Base-by-base conservation (phyloP, 441 rosid species). In the Breynia disticha region DNA sequence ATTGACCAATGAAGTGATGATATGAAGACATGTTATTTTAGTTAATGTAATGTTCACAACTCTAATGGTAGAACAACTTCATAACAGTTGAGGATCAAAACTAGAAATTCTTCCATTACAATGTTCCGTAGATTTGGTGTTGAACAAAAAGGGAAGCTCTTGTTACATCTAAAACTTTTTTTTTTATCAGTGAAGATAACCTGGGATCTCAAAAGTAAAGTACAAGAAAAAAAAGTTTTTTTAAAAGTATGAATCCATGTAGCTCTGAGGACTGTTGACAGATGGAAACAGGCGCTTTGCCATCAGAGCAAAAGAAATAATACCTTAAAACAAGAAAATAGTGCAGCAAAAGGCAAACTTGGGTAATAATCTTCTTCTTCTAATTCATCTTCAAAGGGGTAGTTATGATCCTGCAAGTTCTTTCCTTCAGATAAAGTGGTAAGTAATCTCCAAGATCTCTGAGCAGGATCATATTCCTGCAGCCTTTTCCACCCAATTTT, bases 321-420 rank as follows among this genome's bases (percentile, higher is more conserved):
- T 66, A 88, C 98, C 95, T 86, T 88, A 43, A 86, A 79, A 71
- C 79, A 81, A 41, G 95, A 86, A 73, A 86, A 86, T 39, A 91
- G 82, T 57, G 94, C 91, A 52, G 95, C 87, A 72, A 91, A 91
- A 58, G 97, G 97, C 77, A 91, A 73, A 75, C 95, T 88, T 52
- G 95, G 89, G 62, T 76, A 86, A 54, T 82, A 88, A 72, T 88
- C 90, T 61, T 82, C 89, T 54, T 91, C 97, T 67, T 79, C 89
- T 9, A 77, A 74, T 58, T 91, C 98, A 62, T 84, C 94, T 69
- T 84, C 95, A 54, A 74, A 68, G 47, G 83, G 79, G 1, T 62
- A 68, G 64, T 28, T 47, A 22, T 65, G 70, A 41, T 74, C 83
- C 47, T 64, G 62, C 55, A 32, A 22, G 46, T 54, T 48, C 17